Evolutionary conservation across 192 early-diverging fungal genomes (phyloP).

Genomic region (Fimicolochytrium jonesii): DNA sequence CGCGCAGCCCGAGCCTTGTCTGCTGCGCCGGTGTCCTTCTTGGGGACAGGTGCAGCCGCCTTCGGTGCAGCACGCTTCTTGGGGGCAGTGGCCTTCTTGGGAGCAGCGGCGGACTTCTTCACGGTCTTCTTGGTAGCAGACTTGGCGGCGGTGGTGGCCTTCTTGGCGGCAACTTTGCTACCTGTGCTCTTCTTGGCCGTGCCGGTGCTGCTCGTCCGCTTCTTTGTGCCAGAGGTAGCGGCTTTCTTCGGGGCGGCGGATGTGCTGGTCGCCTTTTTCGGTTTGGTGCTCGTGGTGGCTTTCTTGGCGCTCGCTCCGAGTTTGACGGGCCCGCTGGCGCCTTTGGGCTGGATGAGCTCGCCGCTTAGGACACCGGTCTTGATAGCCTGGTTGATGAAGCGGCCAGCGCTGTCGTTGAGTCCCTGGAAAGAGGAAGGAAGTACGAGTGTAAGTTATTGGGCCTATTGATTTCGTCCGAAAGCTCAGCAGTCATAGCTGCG

Average conservation of each 20-base stretch:
- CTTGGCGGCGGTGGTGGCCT: slow-evolving; percentile 31
- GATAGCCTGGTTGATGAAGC: slow-evolving; percentile 59
- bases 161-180: slow-evolving; percentile 2
- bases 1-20: slow-evolving; percentile 7
- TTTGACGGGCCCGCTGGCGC: slow-evolving; percentile 63
- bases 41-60: not conserved
- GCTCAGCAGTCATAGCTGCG: too few species aligned
- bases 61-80: slow-evolving; percentile 1
- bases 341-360: slow-evolving; percentile 64
- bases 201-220: not conserved
- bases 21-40: slow-evolving; percentile 6
- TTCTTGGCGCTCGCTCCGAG: slow-evolving; percentile 32
- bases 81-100: not conserved
- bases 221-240: not conserved
- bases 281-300: not conserved
- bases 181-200: not conserved
- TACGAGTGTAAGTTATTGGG: too few species aligned
- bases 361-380: slow-evolving; percentile 62
- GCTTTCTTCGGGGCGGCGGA: too few species aligned
- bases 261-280: not conserved
- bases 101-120: slow-evolving; percentile 12
- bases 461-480: too few species aligned
- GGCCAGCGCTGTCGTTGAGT: slow-evolving; percentile 46
- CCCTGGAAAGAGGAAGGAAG: slow-evolving; percentile 10
- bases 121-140: slow-evolving; percentile 14